phyloP scores from a whole-genome alignment of 2,329 filamentous ascomycete species.

The Verticillium zaregamsianum region DNA sequence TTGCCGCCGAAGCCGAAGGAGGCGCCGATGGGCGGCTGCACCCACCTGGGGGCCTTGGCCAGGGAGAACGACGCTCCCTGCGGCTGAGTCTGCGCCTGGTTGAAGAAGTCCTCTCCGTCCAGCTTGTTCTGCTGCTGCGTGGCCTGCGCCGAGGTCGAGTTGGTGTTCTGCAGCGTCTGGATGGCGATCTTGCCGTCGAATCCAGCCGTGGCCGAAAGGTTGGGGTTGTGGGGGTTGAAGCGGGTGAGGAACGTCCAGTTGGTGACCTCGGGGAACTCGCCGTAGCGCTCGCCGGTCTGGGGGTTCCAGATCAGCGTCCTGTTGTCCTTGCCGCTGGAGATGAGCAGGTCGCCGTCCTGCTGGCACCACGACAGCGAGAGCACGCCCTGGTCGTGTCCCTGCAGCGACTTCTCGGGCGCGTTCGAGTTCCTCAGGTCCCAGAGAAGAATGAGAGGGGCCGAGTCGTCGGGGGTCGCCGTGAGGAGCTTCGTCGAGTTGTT shows the following conservation, averaged over 20 bases:
- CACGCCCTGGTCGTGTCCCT: constrained; percentile 92
- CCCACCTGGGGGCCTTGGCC: constrained; percentile 82
- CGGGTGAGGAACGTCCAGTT: constrained; percentile 98
- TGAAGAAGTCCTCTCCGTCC: constrained; percentile 95
- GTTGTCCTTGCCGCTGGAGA: constrained; percentile 97
- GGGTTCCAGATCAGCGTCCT: constrained; percentile 95
- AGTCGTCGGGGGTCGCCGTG: constrained; percentile 87
- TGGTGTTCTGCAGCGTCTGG: constrained; percentile 92
- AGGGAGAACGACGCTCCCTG: constrained; percentile 88
- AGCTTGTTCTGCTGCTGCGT: constrained; percentile 65
- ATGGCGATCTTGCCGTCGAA: constrained; percentile 96
- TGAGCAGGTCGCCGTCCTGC: constrained; percentile 81
- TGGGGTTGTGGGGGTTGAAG: constrained; percentile 92
- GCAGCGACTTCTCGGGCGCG: constrained; percentile 81
- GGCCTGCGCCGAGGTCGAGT: constrained; percentile 66
- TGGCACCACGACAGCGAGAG: constrained; percentile 93
- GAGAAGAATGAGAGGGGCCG: constrained; percentile 79
- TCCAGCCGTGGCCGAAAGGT: constrained; percentile 87
- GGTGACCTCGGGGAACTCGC: constrained; percentile 95
- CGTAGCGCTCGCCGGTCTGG: constrained; percentile 79
- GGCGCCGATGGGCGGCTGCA: constrained; percentile 77
- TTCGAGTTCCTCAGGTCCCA: constrained; percentile 98
- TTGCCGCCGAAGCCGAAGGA: constrained; percentile 97
- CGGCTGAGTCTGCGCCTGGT: constrained; percentile 85
- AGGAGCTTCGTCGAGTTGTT: constrained; percentile 91